A percentile compares a stretch with the other conserved stretches of the same genome.
Evolutionary conservation across 352 stramenopile species (phyloP).

Genomic region (Phytophthora sojae): DNA sequence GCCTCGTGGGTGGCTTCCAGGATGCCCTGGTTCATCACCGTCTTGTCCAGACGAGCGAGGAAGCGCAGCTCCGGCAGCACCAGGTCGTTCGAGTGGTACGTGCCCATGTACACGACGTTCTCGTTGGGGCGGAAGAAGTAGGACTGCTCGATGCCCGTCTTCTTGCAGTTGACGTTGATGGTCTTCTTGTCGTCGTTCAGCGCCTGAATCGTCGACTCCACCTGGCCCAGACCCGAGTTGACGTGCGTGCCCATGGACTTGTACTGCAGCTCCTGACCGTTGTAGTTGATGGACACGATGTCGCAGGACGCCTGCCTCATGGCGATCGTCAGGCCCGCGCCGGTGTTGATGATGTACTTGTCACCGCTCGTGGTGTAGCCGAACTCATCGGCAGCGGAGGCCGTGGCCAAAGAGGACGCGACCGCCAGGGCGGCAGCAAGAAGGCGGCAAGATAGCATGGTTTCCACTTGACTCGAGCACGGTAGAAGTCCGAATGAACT

Average conservation of each 20-base stretch:
- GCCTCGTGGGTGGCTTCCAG: slow-evolving; percentile 44
- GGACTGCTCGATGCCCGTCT: slow-evolving; percentile 39
- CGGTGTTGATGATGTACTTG: slow-evolving; percentile 49
- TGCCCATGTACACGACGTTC: slow-evolving; percentile 67
- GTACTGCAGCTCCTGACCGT: slow-evolving; percentile 52
- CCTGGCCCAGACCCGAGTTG: slow-evolving; percentile 48
- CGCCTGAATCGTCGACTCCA: slow-evolving; percentile 40
- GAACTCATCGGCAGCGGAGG: slow-evolving; percentile 33
- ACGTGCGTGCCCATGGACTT: slow-evolving; percentile 50
- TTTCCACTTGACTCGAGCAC: slow-evolving; percentile 4
- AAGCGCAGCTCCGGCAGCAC: slow-evolving; percentile 55
- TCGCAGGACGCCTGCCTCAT: slow-evolving; percentile 52
- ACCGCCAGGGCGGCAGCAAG: slow-evolving; percentile 15
- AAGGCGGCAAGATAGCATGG: slow-evolving; percentile 27
- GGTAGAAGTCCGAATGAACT: slow-evolving; percentile 21
- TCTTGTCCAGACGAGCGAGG: slow-evolving; percentile 49
- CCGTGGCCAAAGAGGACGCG: slow-evolving; percentile 12
- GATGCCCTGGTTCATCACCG: slow-evolving; percentile 46
- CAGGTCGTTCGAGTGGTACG: slow-evolving; percentile 46
- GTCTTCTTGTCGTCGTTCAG: slow-evolving; percentile 49
- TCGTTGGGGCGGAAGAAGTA: slow-evolving; percentile 54
- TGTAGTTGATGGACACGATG: slow-evolving; percentile 50
- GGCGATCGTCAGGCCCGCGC: slow-evolving; percentile 39
- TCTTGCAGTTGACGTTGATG: slow-evolving; percentile 52
- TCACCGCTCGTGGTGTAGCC: slow-evolving; percentile 40